Base-by-base conservation (phyloP, 768 basidiomycete genomes). In the Phlebiopsis flavidoalba region DNA sequence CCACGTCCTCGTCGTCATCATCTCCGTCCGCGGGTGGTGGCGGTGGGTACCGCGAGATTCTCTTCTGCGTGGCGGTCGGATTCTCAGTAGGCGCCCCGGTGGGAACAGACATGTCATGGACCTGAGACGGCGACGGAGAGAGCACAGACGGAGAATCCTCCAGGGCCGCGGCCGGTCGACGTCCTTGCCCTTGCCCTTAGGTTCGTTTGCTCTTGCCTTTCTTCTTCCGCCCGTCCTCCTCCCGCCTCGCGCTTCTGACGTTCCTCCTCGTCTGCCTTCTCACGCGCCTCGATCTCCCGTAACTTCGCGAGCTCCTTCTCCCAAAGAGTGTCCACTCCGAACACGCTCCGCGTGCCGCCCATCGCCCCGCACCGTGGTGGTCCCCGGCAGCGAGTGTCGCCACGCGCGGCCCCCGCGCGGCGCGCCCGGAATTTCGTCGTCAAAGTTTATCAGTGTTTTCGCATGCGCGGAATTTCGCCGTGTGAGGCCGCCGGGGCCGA, bases 291-390 rank as follows among this genome's bases (percentile, higher is more conserved):
- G 0, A 95, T 90, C 61, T 85, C 79, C 63, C 83, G 83, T 56
- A 96, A 76, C 71, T 91, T 96, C 17, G 74, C 83, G 79, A 94
- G 82, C 73, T 97, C 95, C 45, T 84, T 80, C 69, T 95, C 89
- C 95, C 95, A 96, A 10, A 96, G 67, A n/a, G 88, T 89, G 71
- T 97, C 95, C 0, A 91, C 89, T 1, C 95, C 95, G 67, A 96
- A 97, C 10, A 95, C 92, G n/a, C 93, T 95, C 60, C 82, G 83
- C 43, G 80, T 82, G 12, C 17, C 40, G 12, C 40, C 40, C 40
- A 61, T 31, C 56, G 26, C 33, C 19, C 33, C 22, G 47, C 51
- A 17, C 78, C 59, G 54, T 47, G 53, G 26, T 45, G 36, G 33
- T 22, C 46, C 19, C 37, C 62, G 24, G 59, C 62, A 12, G 78